A percentile compares a stretch with the other conserved stretches of the same genome.
Evolutionary conservation across 2,329 filamentous ascomycete genomes (phyloP).

Genomic region (Ophiostoma piceae): DNA sequence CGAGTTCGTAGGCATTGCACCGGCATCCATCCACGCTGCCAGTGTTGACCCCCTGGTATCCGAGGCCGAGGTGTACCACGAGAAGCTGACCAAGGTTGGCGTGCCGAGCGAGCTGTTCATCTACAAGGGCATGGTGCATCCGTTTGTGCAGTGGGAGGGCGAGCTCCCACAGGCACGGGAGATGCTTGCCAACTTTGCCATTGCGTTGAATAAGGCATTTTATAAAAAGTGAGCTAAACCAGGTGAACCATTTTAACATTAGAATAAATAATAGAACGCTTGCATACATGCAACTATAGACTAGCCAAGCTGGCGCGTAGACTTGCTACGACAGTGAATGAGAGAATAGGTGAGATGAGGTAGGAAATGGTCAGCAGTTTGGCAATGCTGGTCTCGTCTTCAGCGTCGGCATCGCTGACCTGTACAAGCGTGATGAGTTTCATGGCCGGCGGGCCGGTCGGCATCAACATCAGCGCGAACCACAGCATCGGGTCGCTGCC

Average conservation of each 20-base stretch:
- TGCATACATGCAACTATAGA: neutral
- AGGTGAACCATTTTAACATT: neutral
- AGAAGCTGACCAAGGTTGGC: slow-evolving; percentile 10
- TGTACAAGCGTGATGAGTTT: slow-evolving; percentile 45
- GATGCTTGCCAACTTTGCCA: slow-evolving; percentile 17
- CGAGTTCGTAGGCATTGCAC: slow-evolving; percentile 6
- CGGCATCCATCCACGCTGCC: slow-evolving; percentile 21
- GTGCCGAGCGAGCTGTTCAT: slow-evolving; percentile 3
- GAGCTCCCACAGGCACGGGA: slow-evolving; percentile 17
- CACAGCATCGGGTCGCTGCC: slow-evolving; percentile 58
- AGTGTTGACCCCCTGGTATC: slow-evolving; percentile 21
- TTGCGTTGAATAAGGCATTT: neutral
- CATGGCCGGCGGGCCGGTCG: slow-evolving; percentile 44
- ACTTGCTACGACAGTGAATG: slow-evolving; percentile 36
- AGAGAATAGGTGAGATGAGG: slow-evolving; percentile 37
- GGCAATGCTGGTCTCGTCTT: slow-evolving; percentile 41
- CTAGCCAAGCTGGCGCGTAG: slow-evolving; percentile 34
- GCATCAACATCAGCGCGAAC: slow-evolving; percentile 53
- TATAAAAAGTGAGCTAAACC: neutral
- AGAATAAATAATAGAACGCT: neutral
- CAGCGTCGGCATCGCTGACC: slow-evolving; percentile 38
- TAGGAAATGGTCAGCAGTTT: slow-evolving; percentile 41
- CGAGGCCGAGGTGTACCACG: slow-evolving; percentile 22
- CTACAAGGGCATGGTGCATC: slow-evolving; percentile 24
- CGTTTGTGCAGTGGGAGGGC: slow-evolving; percentile 25